Evolutionary conservation across 495 filamentous ascomycete species (phyloP).

Genomic region (Margaritispora aquatica): DNA sequence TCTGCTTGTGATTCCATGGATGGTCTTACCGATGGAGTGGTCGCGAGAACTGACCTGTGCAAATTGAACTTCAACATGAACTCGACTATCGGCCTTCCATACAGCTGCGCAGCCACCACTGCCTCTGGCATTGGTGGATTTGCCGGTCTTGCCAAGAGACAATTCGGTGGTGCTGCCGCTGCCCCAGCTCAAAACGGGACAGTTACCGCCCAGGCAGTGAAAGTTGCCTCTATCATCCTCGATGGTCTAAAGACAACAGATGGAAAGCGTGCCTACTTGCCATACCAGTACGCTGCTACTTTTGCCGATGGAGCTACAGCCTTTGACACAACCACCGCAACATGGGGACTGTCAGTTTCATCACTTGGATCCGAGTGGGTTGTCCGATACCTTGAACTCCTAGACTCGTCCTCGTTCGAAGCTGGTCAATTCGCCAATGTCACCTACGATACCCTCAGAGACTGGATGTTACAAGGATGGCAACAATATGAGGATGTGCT

Average conservation of each 20-base stretch:
- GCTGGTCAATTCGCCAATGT: conserved; percentile 32
- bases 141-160: conserved; percentile 24
- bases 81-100: conserved; percentile 1
- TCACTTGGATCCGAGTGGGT: conserved; percentile 35
- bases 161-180: conserved; percentile 6
- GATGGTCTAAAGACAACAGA: conserved; percentile 39
- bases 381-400: conserved; percentile 31
- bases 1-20: conserved; percentile 32
- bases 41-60: conserved; percentile 2
- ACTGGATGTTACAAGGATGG: conserved; percentile 40
- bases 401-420: conserved; percentile 26
- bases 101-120: conserved; percentile 25
- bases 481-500: conserved; percentile 33
- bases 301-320: conserved; percentile 37
- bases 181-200: conserved; percentile 39
- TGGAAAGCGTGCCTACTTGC: conserved; percentile 39
- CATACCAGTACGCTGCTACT: conserved; percentile 34
- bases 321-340: conserved; percentile 33
- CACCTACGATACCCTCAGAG: conserved; percentile 42
- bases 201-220: conserved; percentile 32
- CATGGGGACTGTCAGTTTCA: conserved; percentile 32
- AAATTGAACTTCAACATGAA: conserved; percentile 7
- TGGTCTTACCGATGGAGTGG: conserved; percentile 21
- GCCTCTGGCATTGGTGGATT: conserved; percentile 27
- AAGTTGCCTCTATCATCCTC: conserved; percentile 33